A percentile compares a stretch with the other conserved stretches of the same genome.
Evolutionary conservation across 192 early-diverging fungal species (phyloP).

Genomic region (Phlyctochytrium bullatum): DNA sequence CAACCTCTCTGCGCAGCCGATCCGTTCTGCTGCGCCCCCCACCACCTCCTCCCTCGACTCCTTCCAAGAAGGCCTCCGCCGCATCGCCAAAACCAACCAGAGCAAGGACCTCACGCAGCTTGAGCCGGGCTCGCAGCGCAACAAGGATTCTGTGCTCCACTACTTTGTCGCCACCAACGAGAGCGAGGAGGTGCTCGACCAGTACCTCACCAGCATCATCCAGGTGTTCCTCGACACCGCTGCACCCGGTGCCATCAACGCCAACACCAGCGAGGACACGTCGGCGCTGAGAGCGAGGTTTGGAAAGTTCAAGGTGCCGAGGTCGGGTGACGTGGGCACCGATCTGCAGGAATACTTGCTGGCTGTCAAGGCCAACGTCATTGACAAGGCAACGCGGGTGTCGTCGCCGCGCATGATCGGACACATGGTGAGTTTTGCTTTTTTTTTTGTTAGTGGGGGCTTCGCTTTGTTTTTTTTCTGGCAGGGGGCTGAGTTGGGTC

Average conservation of each 20-base stretch:
- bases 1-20: too few species aligned
- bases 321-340: constrained; percentile 14
- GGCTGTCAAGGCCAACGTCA: constrained; percentile 47
- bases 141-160: constrained; percentile 50
- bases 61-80: neutral
- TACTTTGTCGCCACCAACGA: constrained; percentile 48
- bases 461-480: constrained; percentile 9
- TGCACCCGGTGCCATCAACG: constrained; percentile 36
- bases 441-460: neutral
- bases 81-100: neutral
- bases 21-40: neutral
- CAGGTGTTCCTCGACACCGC: constrained; percentile 42
- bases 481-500: too few species aligned
- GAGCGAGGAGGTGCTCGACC: constrained; percentile 43
- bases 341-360: constrained; percentile 44
- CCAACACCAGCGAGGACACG: constrained; percentile 24
- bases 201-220: constrained; percentile 44
- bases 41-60: neutral
- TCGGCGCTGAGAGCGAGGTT: constrained; percentile 25
- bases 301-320: constrained; percentile 28
- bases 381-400: constrained; percentile 50
- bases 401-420: constrained; percentile 53
- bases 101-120: constrained; percentile 3
- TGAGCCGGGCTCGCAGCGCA: constrained; percentile 32
- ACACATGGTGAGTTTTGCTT: constrained; percentile 41